Evolutionary conservation across 768 basidiomycete genomes (phyloP).

Genomic region (Lactarius quietus): DNA sequence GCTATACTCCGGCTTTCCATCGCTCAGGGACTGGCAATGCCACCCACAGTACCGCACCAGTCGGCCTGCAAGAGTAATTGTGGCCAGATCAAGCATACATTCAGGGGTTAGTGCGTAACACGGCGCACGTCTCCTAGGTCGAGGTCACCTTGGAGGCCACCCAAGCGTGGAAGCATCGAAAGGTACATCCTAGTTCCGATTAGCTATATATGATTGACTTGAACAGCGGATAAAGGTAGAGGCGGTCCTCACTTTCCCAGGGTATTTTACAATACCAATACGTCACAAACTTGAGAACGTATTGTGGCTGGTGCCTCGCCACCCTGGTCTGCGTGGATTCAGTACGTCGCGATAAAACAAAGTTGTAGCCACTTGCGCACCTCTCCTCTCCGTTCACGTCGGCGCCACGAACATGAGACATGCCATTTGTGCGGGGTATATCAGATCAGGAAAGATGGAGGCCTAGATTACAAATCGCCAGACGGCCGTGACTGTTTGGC

Average conservation of each 20-base stretch:
- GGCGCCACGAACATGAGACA: background rate
- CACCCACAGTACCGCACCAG: too few relatives aligned
- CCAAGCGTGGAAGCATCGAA: background rate
- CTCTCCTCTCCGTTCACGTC: conserved; percentile 7
- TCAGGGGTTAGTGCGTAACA: background rate
- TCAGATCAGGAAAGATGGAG: background rate
- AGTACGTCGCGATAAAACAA: background rate
- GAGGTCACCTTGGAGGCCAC: background rate
- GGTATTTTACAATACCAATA: background rate
- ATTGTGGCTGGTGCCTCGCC: background rate
- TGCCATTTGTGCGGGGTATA: background rate
- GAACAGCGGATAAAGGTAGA: background rate
- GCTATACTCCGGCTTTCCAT: background rate
- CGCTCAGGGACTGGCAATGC: background rate
- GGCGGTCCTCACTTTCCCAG: background rate
- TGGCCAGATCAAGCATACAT: background rate
- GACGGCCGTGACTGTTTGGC: background rate
- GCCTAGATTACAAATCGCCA: conserved; percentile 13
- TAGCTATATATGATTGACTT: background rate
- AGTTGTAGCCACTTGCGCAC: conserved; percentile 11
- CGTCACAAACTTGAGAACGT: background rate
- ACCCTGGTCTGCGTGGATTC: background rate
- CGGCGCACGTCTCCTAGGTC: background rate
- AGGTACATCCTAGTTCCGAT: background rate
- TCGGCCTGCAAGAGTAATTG: background rate